Base-by-base conservation (phyloP, 176 grass and related monocot species). In the Phoenix dactylifera region DNA sequence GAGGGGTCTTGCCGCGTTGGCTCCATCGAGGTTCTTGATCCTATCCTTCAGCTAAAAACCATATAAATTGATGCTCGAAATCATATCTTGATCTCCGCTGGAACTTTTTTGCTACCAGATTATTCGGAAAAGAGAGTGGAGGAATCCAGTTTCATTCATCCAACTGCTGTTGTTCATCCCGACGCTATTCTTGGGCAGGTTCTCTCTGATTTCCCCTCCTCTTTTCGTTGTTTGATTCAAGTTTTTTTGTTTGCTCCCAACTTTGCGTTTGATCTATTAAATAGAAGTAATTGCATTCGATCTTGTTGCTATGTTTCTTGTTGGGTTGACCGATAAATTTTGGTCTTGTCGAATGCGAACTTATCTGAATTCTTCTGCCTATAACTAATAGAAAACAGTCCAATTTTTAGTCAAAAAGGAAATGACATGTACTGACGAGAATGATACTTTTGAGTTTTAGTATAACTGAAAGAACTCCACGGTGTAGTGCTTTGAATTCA, bases 141-240 rank as follows among this genome's bases (percentile, higher is more conserved):
- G 12, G 26, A 39, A 2, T 54, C 82, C 28, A 15, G 55, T 22
- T 64, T 26, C 9, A 14, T 76, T 9, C 79, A 82, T n/a, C 80
- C 74, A 1, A 35, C 77, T 3, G 80, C 92, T 30, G 35, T 96
- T 51, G 62, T 96, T 50, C 83, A 96, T 69, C 87, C 84, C 4
- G 78, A 80, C 29, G 92, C 92, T 44, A 50, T 74, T 23, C 60
- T 97, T 66, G 92, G 92, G 7, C 81, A 88, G 87, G 92, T 91
- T 39, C 26, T 56, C 10, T 22, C 7, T 66, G 63, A 61, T 59
- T 35, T 24, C 32, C 1, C 1, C 48, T 18, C n/a, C 14, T 2
- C 16, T 54, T 18, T 51, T 4, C 35, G 7, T 64, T 12, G 26
- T 14, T 66, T 58, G 18, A 22, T 56, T 18, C 18, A 1, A 2